Evolutionary conservation across 805 yeast genomes (phyloP), one percentile per base, ranked within the genome.

Genomic region (Monosporozyma solicola): DNA sequence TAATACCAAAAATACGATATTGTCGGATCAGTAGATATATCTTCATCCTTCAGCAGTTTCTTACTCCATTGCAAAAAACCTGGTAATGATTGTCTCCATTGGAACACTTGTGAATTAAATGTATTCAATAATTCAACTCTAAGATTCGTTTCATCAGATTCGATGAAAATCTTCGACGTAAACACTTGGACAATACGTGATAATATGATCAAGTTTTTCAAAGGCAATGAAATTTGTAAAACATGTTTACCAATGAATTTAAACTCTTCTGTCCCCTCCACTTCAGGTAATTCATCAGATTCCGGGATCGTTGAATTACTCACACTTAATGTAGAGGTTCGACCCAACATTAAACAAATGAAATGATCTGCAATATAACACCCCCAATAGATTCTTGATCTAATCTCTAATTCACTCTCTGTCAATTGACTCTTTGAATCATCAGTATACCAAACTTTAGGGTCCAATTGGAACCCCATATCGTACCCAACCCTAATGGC

Each of bases 311-410:
- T 76, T 0, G 86, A 80, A 57, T 82, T 83, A 46, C 77, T 72
- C 49, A 78, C 71, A 59, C 80, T 78, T 50, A 82, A 63, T 1
- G 77, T 66, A 0, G 83, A 75, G 0, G 85, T 84, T 50, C 85
- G 67, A 3, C 87, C 87, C 48, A 81, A 65, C 49, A 81, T 69
- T 39, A 82, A 66, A 60, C 84, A 77, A 37, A 82, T 79, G 58
- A 82, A 78, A 61, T 80, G 85, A 63, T 82, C 87, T 2, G 83
- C 83, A 53, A 82, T 69, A 62, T 77, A 82, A 49, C 82, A 76
- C 3, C 87, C 87, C 87, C 87, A 82, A 61, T 79, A 80, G 10
- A 82, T 78, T 54, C 87, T 69, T 49, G 81, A 75, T 54, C 85
- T 71, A 52, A 82, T 80, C 43, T 76, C 80, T 16, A 77, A 71